Evolutionary conservation across 2,329 filamentous ascomycete species (phyloP).

Genomic region (Aureobasidium musti): DNA sequence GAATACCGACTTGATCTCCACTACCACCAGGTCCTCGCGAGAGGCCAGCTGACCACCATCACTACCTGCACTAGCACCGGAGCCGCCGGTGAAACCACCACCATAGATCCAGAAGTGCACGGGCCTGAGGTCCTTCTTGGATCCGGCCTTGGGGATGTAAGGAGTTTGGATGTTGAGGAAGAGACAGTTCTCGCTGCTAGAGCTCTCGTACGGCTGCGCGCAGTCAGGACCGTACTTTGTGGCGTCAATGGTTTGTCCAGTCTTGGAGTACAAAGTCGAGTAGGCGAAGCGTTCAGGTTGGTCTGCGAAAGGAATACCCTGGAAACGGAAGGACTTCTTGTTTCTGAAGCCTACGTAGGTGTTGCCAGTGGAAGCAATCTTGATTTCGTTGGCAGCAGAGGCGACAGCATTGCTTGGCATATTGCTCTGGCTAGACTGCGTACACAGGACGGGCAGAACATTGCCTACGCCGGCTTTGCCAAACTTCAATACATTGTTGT

Average conservation of each 20-base stretch:
- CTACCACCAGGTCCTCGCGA: slow-evolving; percentile 61
- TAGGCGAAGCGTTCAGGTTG: slow-evolving; percentile 49
- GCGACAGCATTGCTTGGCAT: slow-evolving; percentile 41
- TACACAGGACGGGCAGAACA: slow-evolving; percentile 55
- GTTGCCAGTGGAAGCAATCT: slow-evolving; percentile 48
- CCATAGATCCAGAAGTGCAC: slow-evolving; percentile 59
- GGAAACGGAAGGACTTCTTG: slow-evolving; percentile 55
- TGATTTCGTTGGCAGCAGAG: slow-evolving; percentile 45
- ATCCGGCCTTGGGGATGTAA: slow-evolving; percentile 46
- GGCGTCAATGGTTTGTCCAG: slow-evolving; percentile 50
- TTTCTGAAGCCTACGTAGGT: slow-evolving; percentile 56
- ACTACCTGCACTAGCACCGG: slow-evolving; percentile 40
- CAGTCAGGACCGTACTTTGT: slow-evolving; percentile 52
- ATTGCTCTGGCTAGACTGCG: slow-evolving; percentile 48
- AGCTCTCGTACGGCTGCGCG: slow-evolving; percentile 40
- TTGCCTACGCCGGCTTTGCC: slow-evolving; percentile 31
- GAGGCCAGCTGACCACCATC: slow-evolving; percentile 61
- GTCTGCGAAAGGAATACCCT: slow-evolving; percentile 51
- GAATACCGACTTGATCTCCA: slow-evolving; percentile 53
- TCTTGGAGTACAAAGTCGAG: slow-evolving; percentile 50
- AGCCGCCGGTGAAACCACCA: slow-evolving; percentile 58
- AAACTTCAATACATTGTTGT: slow-evolving; percentile 1
- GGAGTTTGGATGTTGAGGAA: slow-evolving; percentile 55
- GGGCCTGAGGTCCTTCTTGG: slow-evolving; percentile 47
- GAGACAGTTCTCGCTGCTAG: slow-evolving; percentile 50